Base-by-base conservation (phyloP, 2,329 filamentous ascomycete genomes). In the Xylaria arbuscula region DNA sequence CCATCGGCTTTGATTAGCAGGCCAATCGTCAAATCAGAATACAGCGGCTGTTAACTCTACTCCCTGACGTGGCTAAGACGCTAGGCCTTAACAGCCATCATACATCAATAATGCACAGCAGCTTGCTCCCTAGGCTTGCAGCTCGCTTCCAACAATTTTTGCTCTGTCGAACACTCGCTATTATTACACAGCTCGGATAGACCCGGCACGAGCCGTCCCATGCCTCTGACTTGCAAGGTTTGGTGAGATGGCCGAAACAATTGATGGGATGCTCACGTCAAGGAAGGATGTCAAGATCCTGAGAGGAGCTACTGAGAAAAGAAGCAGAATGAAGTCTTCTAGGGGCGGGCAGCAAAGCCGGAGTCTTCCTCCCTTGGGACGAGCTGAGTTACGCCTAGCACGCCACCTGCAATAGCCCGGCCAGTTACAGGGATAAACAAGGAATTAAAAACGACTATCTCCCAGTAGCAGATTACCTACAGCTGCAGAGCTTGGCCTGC, bases 71-170 rank as follows among this genome's bases (percentile, higher is more conserved):
- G 62, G 54, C 59, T 54, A 17, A 38, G 54, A 22, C 22, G 15
- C 59, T 48, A 38, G 54, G 19, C 60, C 7, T 40, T 34, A 48
- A 11, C 2, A 11, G 38, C 60, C 53, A 17, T 22, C 34, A 34
- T 56, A 42, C 45, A 51, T 53, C 54, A 58, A 53, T 45, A 64
- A n/a, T 58, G 34, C 34, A n/a, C 17, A 34, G 45, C 48, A 19
- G 34, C 17, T 58, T 58, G 24, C 62, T 64, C 47, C 34, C 58
- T 51, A 9, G 22, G n/a, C 34, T 15, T 55, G 53, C 62, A 64
- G 54, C 62, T 64, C 54, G 62, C 62, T 64, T 58, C 45, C 36
- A 51, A 36, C 1, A 42, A 53, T 64, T 47, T 58, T 64, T 50
- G 51, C 42, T 63, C 51, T 64, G 53, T 34, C 32, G 4, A 17